These are phyloP conservation scores for Pyrenula aspistea DNA, from an alignment of 495 filamentous ascomycete species.

Conservation along the genomic window DNA sequence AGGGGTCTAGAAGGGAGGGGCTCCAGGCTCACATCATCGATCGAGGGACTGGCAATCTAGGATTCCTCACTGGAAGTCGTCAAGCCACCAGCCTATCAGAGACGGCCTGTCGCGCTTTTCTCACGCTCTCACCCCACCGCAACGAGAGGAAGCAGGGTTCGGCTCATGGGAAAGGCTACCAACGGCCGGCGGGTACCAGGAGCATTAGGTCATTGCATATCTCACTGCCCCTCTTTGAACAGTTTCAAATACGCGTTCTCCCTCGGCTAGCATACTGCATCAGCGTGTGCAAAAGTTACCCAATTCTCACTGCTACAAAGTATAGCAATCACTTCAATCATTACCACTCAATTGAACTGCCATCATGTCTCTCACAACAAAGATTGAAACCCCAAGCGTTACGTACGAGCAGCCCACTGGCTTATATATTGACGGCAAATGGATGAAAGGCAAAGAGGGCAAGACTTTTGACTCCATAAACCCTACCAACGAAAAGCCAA, in stretches of 20 bases:
- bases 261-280: background rate
- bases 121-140: no score
- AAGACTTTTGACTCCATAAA: slow-evolving; percentile 74
- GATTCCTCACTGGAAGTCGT: background rate
- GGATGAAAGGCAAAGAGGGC: slow-evolving; percentile 68
- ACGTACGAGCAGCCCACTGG: slow-evolving; percentile 78
- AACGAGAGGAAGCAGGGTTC: background rate
- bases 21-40: background rate
- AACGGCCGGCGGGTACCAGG: background rate
- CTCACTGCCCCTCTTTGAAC: background rate
- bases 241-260: background rate
- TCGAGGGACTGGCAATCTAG: background rate
- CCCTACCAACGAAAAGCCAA: slow-evolving; percentile 54
- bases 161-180: background rate
- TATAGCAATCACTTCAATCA: background rate
- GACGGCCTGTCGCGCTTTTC: no score
- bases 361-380: slow-evolving; percentile 37
- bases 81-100: no score
- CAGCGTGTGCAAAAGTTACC: background rate
- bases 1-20: background rate
- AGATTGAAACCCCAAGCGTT: slow-evolving; percentile 54
- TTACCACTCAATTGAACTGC: background rate
- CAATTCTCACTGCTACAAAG: no score
- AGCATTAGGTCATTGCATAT: background rate
- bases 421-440: slow-evolving; percentile 89